Percentiles rank a stretch among this genome's conserved stretches.
Conservation (phyloP, 352 stramenopile genomes). For the Pythium biforme region DNA sequence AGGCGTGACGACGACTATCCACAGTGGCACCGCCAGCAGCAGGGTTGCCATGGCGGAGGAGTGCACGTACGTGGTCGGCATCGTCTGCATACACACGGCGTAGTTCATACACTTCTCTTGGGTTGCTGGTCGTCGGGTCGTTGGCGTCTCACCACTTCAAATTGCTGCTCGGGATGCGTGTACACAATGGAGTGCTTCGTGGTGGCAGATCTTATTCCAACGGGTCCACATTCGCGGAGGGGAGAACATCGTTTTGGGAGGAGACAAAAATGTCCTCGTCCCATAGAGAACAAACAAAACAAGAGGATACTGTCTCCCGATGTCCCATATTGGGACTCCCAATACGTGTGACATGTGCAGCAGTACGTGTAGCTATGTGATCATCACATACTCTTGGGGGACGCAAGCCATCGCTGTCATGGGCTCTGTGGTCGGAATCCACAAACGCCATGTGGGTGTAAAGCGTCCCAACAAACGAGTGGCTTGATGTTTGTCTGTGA, state of each 20-base stretch:
- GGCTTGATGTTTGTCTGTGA: no score
- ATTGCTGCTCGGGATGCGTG: not conserved
- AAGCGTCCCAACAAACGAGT: no score
- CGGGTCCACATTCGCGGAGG: not conserved
- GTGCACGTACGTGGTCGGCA: no score
- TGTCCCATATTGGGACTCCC: no score
- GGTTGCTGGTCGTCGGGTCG: not conserved
- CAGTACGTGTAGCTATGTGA: not conserved
- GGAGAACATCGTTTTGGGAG: not conserved
- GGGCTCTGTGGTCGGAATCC: not conserved
- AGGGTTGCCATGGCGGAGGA: not conserved
- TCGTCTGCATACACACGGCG: no score
- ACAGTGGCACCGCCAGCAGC: constrained; percentile 5
- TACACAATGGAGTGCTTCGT: no score
- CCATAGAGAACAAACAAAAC: not conserved
- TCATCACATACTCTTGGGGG: constrained; percentile 18
- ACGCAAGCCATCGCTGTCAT: constrained; percentile 3
- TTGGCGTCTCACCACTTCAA: not conserved
- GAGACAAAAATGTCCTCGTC: constrained; percentile 1
- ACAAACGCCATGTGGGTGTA: no score
- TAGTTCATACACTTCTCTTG: no score
- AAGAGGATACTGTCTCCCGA: no score
- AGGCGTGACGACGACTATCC: constrained; percentile 6
- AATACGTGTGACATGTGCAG: not conserved
- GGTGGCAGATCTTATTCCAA: no score